These are phyloP conservation scores for Blastobotrys capitulatus DNA, from an alignment of 1,139 yeast species.

Conservation along the genomic window DNA sequence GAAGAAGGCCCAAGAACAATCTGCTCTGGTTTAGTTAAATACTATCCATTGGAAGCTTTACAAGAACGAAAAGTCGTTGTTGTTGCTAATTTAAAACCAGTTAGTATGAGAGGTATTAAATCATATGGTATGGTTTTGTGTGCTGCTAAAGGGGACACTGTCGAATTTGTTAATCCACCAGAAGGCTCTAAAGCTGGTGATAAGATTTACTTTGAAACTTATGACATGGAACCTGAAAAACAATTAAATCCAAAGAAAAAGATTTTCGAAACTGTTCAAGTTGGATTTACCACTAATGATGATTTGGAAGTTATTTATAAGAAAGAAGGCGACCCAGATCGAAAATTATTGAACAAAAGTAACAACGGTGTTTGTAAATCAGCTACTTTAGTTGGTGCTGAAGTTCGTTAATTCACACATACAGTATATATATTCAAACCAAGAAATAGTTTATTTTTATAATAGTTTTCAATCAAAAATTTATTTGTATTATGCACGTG, in stretches of 20 bases:
- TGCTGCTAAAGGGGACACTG: conserved; percentile 63
- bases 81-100: conserved; percentile 86
- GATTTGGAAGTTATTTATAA: conserved; percentile 71
- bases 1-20: conserved; percentile 96
- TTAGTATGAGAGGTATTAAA: conserved; percentile 90
- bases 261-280: conserved; percentile 94
- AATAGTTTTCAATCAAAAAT: too few relatives aligned
- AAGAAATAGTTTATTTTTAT: too few relatives aligned
- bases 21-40: conserved; percentile 87
- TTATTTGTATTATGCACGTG: too few relatives aligned
- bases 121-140: conserved; percentile 96
- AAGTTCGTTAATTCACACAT: conserved; percentile 61
- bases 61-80: conserved; percentile 75
- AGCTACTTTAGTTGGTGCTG: conserved; percentile 60
- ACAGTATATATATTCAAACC: too few relatives aligned
- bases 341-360: conserved; percentile 68
- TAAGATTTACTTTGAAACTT: conserved; percentile 89
- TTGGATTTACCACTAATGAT: conserved; percentile 76
- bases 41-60: conserved; percentile 75
- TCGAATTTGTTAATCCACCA: conserved; percentile 95
- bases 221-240: conserved; percentile 74
- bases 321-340: conserved; percentile 77
- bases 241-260: conserved; percentile 98
- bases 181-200: conserved; percentile 94
- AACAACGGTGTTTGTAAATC: conserved; percentile 67